Conservation (phyloP, 352 stramenopile species). For the Phytophthora syringae region DNA sequence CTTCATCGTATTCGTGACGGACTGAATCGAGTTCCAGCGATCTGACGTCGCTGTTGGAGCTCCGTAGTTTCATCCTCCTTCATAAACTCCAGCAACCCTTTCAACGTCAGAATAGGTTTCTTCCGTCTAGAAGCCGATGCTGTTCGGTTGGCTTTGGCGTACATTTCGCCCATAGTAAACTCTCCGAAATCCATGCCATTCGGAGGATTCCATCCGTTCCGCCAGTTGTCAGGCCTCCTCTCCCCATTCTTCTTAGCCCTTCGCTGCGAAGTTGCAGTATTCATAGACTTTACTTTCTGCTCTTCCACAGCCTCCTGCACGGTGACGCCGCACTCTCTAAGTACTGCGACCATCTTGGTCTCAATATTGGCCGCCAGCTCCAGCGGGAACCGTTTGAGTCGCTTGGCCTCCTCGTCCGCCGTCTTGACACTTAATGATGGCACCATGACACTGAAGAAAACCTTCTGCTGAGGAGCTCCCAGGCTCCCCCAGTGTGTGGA, state of each 20-base stretch:
- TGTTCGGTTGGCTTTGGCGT: slow-evolving; percentile 33
- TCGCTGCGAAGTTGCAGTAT: slow-evolving; percentile 4
- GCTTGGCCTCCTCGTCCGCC: slow-evolving; percentile 6
- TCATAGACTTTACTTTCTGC: not conserved
- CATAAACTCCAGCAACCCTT: slow-evolving; percentile 51
- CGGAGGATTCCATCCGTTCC: slow-evolving; percentile 12
- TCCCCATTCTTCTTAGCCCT: slow-evolving; percentile 10
- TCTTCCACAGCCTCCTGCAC: slow-evolving; percentile 21
- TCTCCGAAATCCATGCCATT: slow-evolving; percentile 64
- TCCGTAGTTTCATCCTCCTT: slow-evolving; percentile 40
- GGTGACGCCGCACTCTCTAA: slow-evolving; percentile 57
- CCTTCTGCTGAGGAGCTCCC: slow-evolving; percentile 21
- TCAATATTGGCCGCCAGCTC: slow-evolving; percentile 57
- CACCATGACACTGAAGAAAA: slow-evolving; percentile 49
- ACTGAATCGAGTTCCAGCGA: slow-evolving; percentile 67
- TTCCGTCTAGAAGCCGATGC: slow-evolving; percentile 28
- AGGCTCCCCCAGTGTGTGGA: slow-evolving; percentile 16
- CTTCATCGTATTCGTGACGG: slow-evolving; percentile 48
- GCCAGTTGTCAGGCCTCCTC: slow-evolving; percentile 14
- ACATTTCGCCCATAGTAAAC: slow-evolving; percentile 54
- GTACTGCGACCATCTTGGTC: slow-evolving; percentile 50
- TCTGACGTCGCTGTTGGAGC: slow-evolving; percentile 45
- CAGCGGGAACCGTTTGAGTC: slow-evolving; percentile 57
- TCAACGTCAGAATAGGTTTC: slow-evolving; percentile 47
- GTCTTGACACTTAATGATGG: slow-evolving; percentile 7